These are phyloP conservation scores for Cladosporium phlei DNA, from an alignment of 2,329 filamentous ascomycete genomes.

Conservation along the genomic window DNA sequence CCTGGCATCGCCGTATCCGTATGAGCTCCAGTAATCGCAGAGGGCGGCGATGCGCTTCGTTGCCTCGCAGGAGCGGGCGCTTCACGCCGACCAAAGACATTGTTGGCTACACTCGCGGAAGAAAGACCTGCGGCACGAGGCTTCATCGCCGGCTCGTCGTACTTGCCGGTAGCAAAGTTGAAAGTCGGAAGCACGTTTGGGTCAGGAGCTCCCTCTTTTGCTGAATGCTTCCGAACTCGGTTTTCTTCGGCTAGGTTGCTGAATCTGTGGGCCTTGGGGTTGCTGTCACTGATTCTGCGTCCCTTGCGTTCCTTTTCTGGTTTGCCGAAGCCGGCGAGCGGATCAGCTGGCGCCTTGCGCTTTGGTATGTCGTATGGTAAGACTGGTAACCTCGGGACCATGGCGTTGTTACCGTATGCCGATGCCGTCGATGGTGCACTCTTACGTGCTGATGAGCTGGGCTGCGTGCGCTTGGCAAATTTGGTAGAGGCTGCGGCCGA, in stretches of 20 bases:
- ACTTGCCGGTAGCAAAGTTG: conserved; percentile 27
- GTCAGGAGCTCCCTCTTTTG: conserved; percentile 28
- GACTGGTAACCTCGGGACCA: not conserved
- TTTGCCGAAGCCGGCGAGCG: not conserved
- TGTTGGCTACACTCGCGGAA: conserved; percentile 1
- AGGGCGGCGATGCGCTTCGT: conserved; percentile 11
- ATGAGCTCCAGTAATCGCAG: not conserved
- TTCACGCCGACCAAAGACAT: conserved; percentile 13
- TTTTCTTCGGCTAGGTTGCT: conserved; percentile 21
- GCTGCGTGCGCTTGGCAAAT: not conserved
- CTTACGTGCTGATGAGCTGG: conserved; percentile 15
- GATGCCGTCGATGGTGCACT: conserved; percentile 12
- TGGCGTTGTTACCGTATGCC: not conserved
- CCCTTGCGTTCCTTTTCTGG: not conserved
- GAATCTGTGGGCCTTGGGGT: conserved; percentile 20
- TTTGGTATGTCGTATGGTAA: not conserved
- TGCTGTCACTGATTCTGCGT: conserved; percentile 10
- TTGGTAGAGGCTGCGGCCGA: not conserved
- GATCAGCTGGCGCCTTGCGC: not conserved
- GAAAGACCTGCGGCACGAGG: not conserved
- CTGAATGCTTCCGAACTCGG: conserved; percentile 20
- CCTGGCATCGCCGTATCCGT: not conserved
- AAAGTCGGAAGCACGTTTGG: conserved; percentile 23
- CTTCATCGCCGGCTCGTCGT: not conserved
- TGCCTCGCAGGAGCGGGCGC: conserved; percentile 12